phyloP scores from a whole-genome alignment of 306 rosid species.

The Casuarina glauca region DNA sequence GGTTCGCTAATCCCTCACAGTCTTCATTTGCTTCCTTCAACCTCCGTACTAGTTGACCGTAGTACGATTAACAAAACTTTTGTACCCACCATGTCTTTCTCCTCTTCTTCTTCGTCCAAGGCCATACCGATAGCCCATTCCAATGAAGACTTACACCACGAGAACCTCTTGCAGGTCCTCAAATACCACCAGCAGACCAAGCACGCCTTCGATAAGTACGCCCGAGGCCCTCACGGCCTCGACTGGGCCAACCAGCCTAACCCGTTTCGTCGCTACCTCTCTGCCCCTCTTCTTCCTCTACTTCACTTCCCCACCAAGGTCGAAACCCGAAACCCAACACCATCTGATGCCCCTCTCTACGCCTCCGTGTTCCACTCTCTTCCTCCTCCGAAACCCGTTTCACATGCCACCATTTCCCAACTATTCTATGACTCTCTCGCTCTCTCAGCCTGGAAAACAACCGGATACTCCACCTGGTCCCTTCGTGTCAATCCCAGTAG shows the following conservation, averaged over 20 bases:
- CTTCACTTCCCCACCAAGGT: slow-evolving; percentile 45
- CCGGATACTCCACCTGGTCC: slow-evolving; percentile 76
- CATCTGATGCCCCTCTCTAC: slow-evolving; percentile 46
- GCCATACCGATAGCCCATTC: slow-evolving; percentile 17
- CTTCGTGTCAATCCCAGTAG: slow-evolving; percentile 92
- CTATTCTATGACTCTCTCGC: slow-evolving; percentile 75
- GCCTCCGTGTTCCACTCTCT: slow-evolving; percentile 64
- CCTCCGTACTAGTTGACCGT: slow-evolving; percentile 22
- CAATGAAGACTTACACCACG: slow-evolving; percentile 30
- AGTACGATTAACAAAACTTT: neutral
- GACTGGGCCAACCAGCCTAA: slow-evolving; percentile 99
- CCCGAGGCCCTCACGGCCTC: slow-evolving; percentile 84
- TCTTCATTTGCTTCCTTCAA: slow-evolving; percentile 44
- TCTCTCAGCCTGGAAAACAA: slow-evolving; percentile 86
- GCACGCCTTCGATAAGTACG: slow-evolving; percentile 63
- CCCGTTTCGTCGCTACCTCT: slow-evolving; percentile 79
- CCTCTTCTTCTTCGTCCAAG: slow-evolving; percentile 30
- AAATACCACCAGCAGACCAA: slow-evolving; percentile 79
- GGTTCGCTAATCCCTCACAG: slow-evolving; percentile 22
- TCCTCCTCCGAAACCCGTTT: slow-evolving; percentile 70
- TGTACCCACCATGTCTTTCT: slow-evolving; percentile 46
- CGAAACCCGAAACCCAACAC: neutral
- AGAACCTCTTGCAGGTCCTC: slow-evolving; percentile 57
- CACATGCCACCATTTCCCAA: slow-evolving; percentile 67
- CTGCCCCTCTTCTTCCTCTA: slow-evolving; percentile 73